Base-by-base conservation (phyloP, 345 rosid genomes). In the Crucihimalaya himalaica region DNA sequence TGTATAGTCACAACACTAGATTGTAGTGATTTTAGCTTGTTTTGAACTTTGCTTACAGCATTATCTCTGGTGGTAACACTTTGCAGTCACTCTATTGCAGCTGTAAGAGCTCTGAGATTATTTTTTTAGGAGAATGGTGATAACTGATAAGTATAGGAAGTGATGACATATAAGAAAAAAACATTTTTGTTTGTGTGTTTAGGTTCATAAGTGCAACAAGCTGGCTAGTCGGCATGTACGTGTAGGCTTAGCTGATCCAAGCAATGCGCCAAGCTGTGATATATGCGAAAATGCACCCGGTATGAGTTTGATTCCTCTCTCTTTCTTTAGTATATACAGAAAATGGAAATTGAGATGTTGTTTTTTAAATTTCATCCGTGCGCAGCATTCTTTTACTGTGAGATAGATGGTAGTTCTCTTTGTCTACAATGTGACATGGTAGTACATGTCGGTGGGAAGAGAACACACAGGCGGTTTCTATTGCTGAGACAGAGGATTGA, bases 341-440 rank as follows among this genome's bases (percentile, higher is more conserved):
- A 3, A 8, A 11, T 8, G 12, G 19, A 51, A 23, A 13, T 69
- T 50, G 42, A 51, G 0, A 35, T 62, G 21, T 8, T 60, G 18
- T 45, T 6, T 47, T 4, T n/a, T n/a, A n/a, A n/a, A n/a, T n/a
- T 75, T 6, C 2, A 3, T 75, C 0, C 19, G 5, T 53, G 14
- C 80, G 73, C 74, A 92, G 96, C 96, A 45, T 92, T 92, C 86
- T 89, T 92, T 76, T 89, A 86, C 84, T 93, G 98, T 46, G 94
- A 91, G 80, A 70, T 86, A 74, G 94, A 89, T 63, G 96, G 96
- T 71, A 89, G 80, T 75, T 91, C 92, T 16, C 92, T 89, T 66
- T 93, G 94, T 78, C 79, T 93, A 77, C 88, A 89, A 72, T 89
- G 98, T 60, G 97, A 93, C 60, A 86, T 85, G 90, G 79, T 80